Percentiles rank a stretch among this genome's conserved stretches.
These are phyloP conservation scores for Tulasnella sp. DNA, from an alignment of 768 basidiomycete species.

Conservation along the genomic window DNA sequence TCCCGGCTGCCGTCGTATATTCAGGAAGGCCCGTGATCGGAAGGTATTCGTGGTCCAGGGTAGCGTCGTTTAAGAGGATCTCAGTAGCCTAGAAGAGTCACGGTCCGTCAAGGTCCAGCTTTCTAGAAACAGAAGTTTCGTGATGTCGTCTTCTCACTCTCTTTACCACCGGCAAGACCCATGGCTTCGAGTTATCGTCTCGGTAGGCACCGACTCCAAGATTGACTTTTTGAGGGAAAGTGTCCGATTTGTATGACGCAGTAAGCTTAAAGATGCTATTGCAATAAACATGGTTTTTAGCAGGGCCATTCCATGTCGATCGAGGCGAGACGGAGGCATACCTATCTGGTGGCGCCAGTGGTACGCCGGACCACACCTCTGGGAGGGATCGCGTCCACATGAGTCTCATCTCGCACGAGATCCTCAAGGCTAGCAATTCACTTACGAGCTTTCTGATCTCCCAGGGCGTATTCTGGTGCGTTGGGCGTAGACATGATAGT, in stretches of 20 bases:
- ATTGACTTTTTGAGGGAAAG: constrained; percentile 70
- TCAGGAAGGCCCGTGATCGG: constrained; percentile 81
- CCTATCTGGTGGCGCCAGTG: constrained; percentile 82
- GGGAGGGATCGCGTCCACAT: background rate
- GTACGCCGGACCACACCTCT: constrained; percentile 52
- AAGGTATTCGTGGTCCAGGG: constrained; percentile 84
- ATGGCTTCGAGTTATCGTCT: constrained; percentile 77
- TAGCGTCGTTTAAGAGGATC: constrained; percentile 54
- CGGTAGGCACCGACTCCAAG: constrained; percentile 90
- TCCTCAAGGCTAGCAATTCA: background rate
- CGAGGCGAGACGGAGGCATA: constrained; percentile 24
- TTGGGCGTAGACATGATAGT: constrained; percentile 4
- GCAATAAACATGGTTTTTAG: constrained; percentile 16
- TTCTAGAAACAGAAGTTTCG: background rate
- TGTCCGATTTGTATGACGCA: constrained; percentile 76
- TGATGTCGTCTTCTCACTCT: constrained; percentile 40
- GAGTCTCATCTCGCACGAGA: background rate
- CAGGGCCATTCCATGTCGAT: background rate
- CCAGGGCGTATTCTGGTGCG: too few species aligned
- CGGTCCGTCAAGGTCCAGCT: too few species aligned
- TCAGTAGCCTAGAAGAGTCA: constrained; percentile 53
- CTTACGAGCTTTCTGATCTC: too few species aligned
- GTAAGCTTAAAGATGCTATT: constrained; percentile 83
- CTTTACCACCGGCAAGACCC: constrained; percentile 85
- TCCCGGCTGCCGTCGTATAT: constrained; percentile 72